Base-by-base conservation (phyloP, 2,329 filamentous ascomycete species). In the Clonostachys byssicola region DNA sequence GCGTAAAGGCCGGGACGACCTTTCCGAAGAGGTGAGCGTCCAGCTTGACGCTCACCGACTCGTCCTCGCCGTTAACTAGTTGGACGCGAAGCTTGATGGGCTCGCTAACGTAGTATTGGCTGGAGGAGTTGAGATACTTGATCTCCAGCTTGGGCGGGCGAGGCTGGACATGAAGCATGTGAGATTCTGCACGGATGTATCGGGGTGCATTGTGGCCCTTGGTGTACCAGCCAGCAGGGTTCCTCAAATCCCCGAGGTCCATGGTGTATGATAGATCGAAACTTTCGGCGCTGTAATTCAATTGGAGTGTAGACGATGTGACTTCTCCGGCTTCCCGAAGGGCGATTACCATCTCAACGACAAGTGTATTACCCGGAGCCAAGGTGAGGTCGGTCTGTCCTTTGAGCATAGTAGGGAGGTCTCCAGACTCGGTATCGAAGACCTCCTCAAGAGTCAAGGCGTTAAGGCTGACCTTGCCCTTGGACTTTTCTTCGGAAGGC, bases 101-200 rank as follows among this genome's bases (percentile, higher is more conserved):
- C 67, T 99, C 94, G 56, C 95, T 87, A 2, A 88, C 88, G 61
- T 96, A 97, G 63, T 92, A 95, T 47, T 91, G 85, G 12, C 81
- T 76, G 48, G 77, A 72, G 8, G 85, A 66, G 39, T 81, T 77
- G 3, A 80, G 72, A 10, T 89, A 69, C 23, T 72, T 77, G 42
- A 99, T 81, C 55, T 89, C 84, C 71, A 99, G 83, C 66, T 96
- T 97, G 1, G 94, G 94, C 30, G 92, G 94, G 54, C 95, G 88
- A 2, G 94, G 92, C 46, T 91, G 75, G 20, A 99, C 83, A 47
- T 81, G 85, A 47, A 95, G 79, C 3, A 71, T 70, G 34, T 79
- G 72, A 9, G 78, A 68, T 42, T 77, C 71, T 12, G 66, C 54
- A 9, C 81, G 73, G 30, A 74, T 65, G 17, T 80, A 62, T 30